Evolutionary conservation across 495 filamentous ascomycete species (phyloP).

Genomic region (Hypoxylon lienhwacheense): DNA sequence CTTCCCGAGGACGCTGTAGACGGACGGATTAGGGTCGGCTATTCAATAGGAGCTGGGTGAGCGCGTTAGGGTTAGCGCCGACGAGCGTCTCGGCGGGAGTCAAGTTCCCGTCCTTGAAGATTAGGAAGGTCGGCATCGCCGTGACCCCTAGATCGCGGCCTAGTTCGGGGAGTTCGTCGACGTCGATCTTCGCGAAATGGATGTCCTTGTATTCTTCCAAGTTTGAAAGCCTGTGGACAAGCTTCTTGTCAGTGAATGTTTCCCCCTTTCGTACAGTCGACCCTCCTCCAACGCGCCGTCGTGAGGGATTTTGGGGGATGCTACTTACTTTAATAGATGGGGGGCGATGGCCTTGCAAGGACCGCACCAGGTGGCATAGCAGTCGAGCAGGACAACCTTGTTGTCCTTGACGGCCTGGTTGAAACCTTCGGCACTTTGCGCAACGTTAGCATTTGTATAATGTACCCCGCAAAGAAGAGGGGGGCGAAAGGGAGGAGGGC

Average conservation of each 20-base stretch:
- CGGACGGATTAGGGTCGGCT: not conserved
- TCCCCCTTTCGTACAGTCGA: too few relatives aligned
- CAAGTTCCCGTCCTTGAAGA: constrained; percentile 78
- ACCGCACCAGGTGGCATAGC: constrained; percentile 89
- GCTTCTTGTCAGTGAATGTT: not conserved
- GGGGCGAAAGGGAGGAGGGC: not conserved
- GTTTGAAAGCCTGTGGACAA: constrained; percentile 20
- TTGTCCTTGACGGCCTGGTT: constrained; percentile 54
- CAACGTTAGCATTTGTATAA: constrained; percentile 11
- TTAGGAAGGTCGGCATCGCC: constrained; percentile 92
- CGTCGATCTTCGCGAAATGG: constrained; percentile 90
- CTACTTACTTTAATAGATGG: constrained; percentile 61
- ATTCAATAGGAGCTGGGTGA: constrained; percentile 57
- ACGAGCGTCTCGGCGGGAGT: constrained; percentile 65
- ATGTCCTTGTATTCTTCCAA: constrained; percentile 43
- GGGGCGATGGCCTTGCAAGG: constrained; percentile 92
- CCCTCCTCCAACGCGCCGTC: too few relatives aligned
- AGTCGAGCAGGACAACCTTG: constrained; percentile 77
- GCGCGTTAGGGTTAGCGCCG: constrained; percentile 73
- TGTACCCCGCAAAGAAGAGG: not conserved
- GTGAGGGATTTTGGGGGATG: constrained; percentile 18
- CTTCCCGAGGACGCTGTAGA: not conserved
- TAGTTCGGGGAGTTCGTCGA: constrained; percentile 77
- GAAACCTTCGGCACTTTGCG: constrained; percentile 64
- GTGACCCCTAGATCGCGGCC: constrained; percentile 79